Percentiles rank a stretch among this genome's conserved stretches.
phyloP scores from a whole-genome alignment of 2,329 filamentous ascomycete species.

The Aspergillus sp. region DNA sequence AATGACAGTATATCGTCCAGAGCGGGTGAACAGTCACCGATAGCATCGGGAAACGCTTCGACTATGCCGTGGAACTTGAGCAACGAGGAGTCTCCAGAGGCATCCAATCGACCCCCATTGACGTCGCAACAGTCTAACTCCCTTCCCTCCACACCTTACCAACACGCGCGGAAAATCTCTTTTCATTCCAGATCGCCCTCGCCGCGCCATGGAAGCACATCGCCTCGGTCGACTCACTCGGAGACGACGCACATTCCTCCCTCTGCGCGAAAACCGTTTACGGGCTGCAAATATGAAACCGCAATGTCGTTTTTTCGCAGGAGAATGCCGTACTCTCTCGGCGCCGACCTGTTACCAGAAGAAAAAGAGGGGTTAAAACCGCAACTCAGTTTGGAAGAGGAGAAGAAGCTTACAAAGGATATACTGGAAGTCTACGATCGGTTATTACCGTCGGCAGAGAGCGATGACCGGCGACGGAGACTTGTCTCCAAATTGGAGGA shows the following conservation, averaged over 20 bases:
- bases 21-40: constrained; percentile 48
- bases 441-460: constrained; percentile 79
- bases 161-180: constrained; percentile 81
- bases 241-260: constrained; percentile 79
- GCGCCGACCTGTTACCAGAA: constrained; percentile 76
- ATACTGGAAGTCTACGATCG: constrained; percentile 84
- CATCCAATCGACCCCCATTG: constrained; percentile 54
- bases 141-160: constrained; percentile 90
- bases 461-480: constrained; percentile 73
- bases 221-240: constrained; percentile 86
- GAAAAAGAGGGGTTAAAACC: constrained; percentile 71
- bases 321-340: constrained; percentile 89
- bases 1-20: constrained; percentile 44
- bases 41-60: constrained; percentile 45
- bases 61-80: constrained; percentile 48
- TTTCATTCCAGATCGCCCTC: constrained; percentile 81
- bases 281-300: constrained; percentile 86
- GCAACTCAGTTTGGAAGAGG: constrained; percentile 72
- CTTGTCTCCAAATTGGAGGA: constrained; percentile 87
- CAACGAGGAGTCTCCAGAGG: constrained; percentile 40
- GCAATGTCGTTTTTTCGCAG: constrained; percentile 78
- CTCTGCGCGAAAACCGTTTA: constrained; percentile 67
- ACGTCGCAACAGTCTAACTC: constrained; percentile 77
- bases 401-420: constrained; percentile 75
- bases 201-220: constrained; percentile 76